These are phyloP conservation scores for Penicillium corylophilum DNA, from an alignment of 2,329 filamentous ascomycete genomes.

Conservation along the genomic window DNA sequence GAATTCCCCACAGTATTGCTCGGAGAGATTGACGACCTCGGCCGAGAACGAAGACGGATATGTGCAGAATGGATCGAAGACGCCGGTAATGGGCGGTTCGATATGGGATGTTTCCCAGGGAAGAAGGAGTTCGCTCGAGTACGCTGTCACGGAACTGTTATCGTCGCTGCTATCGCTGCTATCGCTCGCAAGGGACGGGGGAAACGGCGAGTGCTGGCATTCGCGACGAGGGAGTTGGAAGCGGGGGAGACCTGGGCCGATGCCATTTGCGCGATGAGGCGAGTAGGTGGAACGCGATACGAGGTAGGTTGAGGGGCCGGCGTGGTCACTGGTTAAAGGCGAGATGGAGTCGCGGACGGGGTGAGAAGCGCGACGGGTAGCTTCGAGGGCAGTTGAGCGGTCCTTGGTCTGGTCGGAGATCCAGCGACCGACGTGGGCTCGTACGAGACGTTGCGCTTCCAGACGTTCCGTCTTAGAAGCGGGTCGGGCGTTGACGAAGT, in stretches of 20 bases:
- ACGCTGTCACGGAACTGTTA: conserved; percentile 1
- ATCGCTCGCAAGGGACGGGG: conserved; percentile 15
- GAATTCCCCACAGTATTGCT: conserved; percentile 24
- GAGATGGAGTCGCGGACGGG: background rate
- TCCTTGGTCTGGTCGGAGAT: conserved; percentile 38
- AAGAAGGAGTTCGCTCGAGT: background rate
- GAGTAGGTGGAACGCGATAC: conserved; percentile 8
- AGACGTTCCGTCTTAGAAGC: conserved; percentile 29
- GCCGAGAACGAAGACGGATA: conserved; percentile 23
- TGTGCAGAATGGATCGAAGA: conserved; percentile 30
- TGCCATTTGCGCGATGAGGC: background rate
- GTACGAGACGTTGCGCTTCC: conserved; percentile 30
- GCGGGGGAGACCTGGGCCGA: background rate
- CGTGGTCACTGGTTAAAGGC: background rate
- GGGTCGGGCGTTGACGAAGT: conserved; percentile 37
- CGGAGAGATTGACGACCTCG: conserved; percentile 23
- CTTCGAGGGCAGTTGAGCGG: conserved; percentile 16
- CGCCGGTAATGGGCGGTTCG: conserved; percentile 20
- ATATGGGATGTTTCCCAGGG: conserved; percentile 13
- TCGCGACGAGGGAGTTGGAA: background rate
- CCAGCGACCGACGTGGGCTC: conserved; percentile 37
- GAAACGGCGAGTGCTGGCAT: conserved; percentile 6
- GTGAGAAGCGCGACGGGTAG: background rate
- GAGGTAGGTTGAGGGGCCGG: conserved; percentile 6
- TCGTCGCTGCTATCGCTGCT: conserved; percentile 19